Evolutionary conservation across 164 flowering plant genomes (phyloP), one percentile per base, ranked within the genome.

Genomic region (Magnolia officinalis): DNA sequence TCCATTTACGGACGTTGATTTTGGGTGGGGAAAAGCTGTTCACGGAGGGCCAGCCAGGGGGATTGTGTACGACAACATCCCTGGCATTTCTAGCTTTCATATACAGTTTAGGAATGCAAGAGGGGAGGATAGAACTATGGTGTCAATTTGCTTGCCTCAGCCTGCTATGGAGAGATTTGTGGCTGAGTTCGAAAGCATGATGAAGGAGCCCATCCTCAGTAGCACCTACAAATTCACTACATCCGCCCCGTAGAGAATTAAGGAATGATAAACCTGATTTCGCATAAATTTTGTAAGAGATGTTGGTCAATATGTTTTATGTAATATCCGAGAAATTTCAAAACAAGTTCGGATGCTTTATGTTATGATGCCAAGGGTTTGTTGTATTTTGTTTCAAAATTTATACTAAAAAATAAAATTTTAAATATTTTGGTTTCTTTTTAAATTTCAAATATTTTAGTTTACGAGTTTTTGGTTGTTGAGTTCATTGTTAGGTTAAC

Each of bases 151-250:
- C 74, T 80, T 90, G 79, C 90, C 90, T 0, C 82, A 80, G 0
- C 67, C 74, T 0, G 87, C 88, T 1, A 88, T 90, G 91, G 84
- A 82, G 13, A 87, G 77, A 3, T 88, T 90, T 51, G 79, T 64
- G 10, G 63, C 50, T 45, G 85, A 88, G 82, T 37, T 89, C 19
- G 70, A 80, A 6, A 20, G 2, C 8, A 67, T 84, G 84, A 49
- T 80, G 5, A 75, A 29, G 16, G 63, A 73, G 10, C 76, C 63
- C 23, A 26, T 18, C 76, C 23, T 8, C 83, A 84, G 1, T 71
- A 80, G 14, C 66, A 21, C 29, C 84, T 80, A 64, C 83, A 6
- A n/a, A 2, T 8, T 63, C 82, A 84, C 24, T 81, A 3, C 71
- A 29, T 19, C 50, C 59, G 5, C 76, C 63, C 20, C 0, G n/a